Base-by-base conservation (phyloP, 2,329 filamentous ascomycete species). In the Daldinia sp. region DNA sequence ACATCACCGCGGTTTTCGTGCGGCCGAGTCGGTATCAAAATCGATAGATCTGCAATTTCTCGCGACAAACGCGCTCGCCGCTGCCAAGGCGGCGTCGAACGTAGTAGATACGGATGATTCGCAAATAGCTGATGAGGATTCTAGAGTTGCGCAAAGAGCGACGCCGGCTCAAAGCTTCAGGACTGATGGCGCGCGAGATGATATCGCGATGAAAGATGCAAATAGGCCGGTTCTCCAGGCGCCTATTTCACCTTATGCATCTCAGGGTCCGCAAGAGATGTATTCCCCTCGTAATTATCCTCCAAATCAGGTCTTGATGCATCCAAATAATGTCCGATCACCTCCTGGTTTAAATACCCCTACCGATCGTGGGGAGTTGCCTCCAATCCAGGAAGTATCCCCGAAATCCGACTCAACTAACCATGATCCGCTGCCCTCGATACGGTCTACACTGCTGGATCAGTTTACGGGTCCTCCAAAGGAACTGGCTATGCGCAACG, bases 341-440 rank as follows among this genome's bases (percentile, higher is more conserved):
- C 77, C 81, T 11, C 74, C 79, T 7, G 67, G 55, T 32, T 54
- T 72, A 62, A 47, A 67, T 69, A 54, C 73, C 69, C 56, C 73
- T 67, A 51, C 65, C 37, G 64, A 55, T 11, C 72, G 71, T 57
- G 73, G 73, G 7, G 74, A 75, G 37, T 63, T 76, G 9, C 69
- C 76, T 69, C 61, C 76, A 74, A 64, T 81, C 32, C 77, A 80
- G 41, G 71, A 74, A 35, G 66, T 72, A 25, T 80, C 78, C 11
- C 78, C 78, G 1, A 73, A 75, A 55, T 78, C 76, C 27, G 78
- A 80, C 9, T 70, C 71, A 13, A 76, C 72, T 25, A 74, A 66
- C 11, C 77, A 77, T 41, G 76, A 75, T 21, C 68, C 73, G 10
- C 68, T 81, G 9, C 79, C 79, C 4, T 78, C 79, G 4, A 78